These are phyloP conservation scores for Apiospora kogelbergensis DNA, from an alignment of 2,329 filamentous ascomycete genomes.

Conservation along the genomic window DNA sequence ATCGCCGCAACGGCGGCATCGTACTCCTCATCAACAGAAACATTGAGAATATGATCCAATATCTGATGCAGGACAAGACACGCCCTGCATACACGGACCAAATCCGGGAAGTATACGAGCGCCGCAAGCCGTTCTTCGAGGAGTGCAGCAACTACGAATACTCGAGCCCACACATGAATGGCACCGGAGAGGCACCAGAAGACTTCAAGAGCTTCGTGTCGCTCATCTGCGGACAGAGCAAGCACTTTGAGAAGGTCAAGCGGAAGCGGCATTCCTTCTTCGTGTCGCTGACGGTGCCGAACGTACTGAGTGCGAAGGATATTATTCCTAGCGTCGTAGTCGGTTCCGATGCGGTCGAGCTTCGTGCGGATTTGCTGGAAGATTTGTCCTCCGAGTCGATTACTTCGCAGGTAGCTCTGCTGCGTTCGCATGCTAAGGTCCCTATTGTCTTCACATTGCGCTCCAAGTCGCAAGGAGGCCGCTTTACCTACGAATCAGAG, in stretches of 20 bases:
- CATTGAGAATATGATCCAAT: conserved; percentile 84
- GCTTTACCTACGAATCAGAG: conserved; percentile 75
- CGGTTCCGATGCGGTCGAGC: conserved; percentile 88
- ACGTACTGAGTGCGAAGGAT: conserved; percentile 62
- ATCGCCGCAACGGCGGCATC: conserved; percentile 74
- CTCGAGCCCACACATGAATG: conserved; percentile 69
- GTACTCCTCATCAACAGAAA: conserved; percentile 88
- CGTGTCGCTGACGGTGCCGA: conserved; percentile 82
- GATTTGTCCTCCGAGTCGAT: conserved; percentile 78
- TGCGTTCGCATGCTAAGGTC: conserved; percentile 69
- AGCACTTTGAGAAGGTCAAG: conserved; percentile 55
- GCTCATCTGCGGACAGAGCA: conserved; percentile 63
- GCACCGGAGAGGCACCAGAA: conserved; percentile 48
- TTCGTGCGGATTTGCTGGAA: conserved; percentile 86
- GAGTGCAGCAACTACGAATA: conserved; percentile 95
- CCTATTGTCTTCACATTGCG: conserved; percentile 93
- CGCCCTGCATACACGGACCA: conserved; percentile 91
- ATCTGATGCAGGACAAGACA: conserved; percentile 83
- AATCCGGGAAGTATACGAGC: conserved; percentile 86
- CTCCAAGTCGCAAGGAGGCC: conserved; percentile 81
- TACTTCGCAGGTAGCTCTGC: conserved; percentile 74
- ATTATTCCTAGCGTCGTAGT: conserved; percentile 72
- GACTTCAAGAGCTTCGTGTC: conserved; percentile 75
- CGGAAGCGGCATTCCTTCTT: conserved; percentile 83
- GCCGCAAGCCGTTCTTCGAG: conserved; percentile 85